phyloP scores from a whole-genome alignment of 768 basidiomycete species.

The Hebeloma cylindrosporum region DNA sequence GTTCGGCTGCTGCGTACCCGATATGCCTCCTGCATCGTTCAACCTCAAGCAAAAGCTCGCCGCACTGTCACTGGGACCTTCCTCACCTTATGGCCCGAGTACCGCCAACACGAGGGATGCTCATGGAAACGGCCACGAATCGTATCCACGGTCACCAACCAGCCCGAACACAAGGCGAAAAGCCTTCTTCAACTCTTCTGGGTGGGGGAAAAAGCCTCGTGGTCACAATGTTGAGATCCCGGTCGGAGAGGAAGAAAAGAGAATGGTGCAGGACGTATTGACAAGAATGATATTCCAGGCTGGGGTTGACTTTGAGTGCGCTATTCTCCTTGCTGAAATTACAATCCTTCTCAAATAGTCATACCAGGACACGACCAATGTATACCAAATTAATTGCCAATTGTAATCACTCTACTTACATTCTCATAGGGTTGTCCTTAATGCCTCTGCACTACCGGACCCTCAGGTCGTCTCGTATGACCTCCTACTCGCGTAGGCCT shows the following conservation, averaged over 20 bases:
- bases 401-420: not conserved
- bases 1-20: no score
- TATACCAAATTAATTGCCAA: constrained; percentile 30
- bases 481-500: constrained; percentile 64
- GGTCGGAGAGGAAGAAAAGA: constrained; percentile 57
- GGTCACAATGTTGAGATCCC: constrained; percentile 35
- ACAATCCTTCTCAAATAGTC: constrained; percentile 15
- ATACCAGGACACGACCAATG: constrained; percentile 79
- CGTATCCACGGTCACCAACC: constrained; percentile 16
- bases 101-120: constrained; percentile 12
- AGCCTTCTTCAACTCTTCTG: constrained; percentile 45
- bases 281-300: constrained; percentile 80
- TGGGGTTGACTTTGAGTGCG: constrained; percentile 87
- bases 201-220: constrained; percentile 44
- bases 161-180: constrained; percentile 24
- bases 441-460: constrained; percentile 81
- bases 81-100: constrained; percentile 29
- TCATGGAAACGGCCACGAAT: constrained; percentile 9
- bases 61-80: constrained; percentile 57
- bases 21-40: constrained; percentile 28
- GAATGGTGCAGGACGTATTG: constrained; percentile 66
- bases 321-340: constrained; percentile 1
- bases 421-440: constrained; percentile 69
- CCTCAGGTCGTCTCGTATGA: constrained; percentile 78
- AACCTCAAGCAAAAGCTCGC: constrained; percentile 68